Evolutionary conservation across 129 eudicot genomes (phyloP).

Genomic region (Flaveria bidentis): DNA sequence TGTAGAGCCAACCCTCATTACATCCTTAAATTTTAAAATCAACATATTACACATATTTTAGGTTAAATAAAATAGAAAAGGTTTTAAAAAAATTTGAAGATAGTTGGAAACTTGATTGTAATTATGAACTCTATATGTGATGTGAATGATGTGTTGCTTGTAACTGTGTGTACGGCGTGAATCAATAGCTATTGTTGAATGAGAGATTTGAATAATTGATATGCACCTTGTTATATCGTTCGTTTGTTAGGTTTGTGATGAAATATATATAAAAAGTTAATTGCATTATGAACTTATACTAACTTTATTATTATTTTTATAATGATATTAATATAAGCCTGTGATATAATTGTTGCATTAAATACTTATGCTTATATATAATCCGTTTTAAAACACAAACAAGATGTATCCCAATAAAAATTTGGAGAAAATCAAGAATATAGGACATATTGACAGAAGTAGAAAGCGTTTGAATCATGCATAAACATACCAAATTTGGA

Average conservation of each 20-base stretch:
- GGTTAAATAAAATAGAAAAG: background rate
- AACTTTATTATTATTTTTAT: too few relatives aligned
- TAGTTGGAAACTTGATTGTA: background rate
- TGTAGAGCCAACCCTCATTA: conserved; percentile 17
- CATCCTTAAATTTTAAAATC: background rate
- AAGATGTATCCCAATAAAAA: background rate
- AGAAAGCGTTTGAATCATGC: background rate
- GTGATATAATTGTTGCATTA: too few relatives aligned
- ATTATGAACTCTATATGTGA: background rate
- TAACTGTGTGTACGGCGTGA: background rate
- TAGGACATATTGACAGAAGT: background rate
- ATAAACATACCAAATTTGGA: background rate
- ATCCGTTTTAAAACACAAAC: background rate
- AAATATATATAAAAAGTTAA: background rate
- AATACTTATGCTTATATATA: background rate
- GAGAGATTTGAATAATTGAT: background rate
- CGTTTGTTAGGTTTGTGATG: background rate
- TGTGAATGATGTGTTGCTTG: background rate
- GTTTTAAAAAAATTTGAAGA: background rate
- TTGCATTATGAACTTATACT: background rate
- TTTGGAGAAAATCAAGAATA: background rate
- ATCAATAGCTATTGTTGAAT: background rate
- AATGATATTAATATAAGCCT: too few relatives aligned
- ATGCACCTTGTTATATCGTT: background rate
- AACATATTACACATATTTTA: background rate